A percentile compares a stretch with the other conserved stretches of the same genome.
Conservation (phyloP, 2,329 filamentous ascomycete species). For the Neoscytalidium dimidiatum region DNA sequence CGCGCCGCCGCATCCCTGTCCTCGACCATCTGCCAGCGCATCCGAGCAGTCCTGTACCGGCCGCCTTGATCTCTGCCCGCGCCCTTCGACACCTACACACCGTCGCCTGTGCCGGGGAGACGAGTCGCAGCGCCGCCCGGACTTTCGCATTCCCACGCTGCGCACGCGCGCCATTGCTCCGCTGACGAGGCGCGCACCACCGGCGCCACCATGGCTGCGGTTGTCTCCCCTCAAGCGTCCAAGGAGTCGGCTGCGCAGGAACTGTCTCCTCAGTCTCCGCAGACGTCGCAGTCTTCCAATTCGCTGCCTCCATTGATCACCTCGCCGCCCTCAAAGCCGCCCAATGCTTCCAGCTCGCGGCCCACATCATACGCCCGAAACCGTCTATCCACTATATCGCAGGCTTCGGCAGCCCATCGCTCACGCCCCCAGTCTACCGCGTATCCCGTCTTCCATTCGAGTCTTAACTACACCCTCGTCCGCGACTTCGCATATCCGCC, state of each 20-base stretch:
- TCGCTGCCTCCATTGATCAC: slow-evolving; percentile 54
- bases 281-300: slow-evolving; percentile 37
- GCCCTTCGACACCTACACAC: neutral
- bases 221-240: slow-evolving; percentile 36
- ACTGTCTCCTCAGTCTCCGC: slow-evolving; percentile 23
- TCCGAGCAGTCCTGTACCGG: neutral
- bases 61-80: neutral
- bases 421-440: slow-evolving; percentile 81
- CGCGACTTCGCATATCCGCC: slow-evolving; percentile 92
- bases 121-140: slow-evolving; percentile 15
- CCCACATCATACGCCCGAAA: slow-evolving; percentile 65
- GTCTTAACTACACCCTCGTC: slow-evolving; percentile 82
- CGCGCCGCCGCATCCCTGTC: slow-evolving; percentile 8
- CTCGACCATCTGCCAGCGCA: slow-evolving; percentile 6
- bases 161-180: neutral
- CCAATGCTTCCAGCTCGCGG: slow-evolving; percentile 63
- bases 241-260: slow-evolving; percentile 25
- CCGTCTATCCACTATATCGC: slow-evolving; percentile 82
- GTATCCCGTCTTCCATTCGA: slow-evolving; percentile 83
- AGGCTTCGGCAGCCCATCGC: slow-evolving; percentile 61
- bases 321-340: slow-evolving; percentile 48
- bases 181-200: neutral
- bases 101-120: neutral
- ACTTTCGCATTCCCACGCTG: neutral
- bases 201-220: slow-evolving; percentile 36